These are phyloP conservation scores for Suhomyces kunorum DNA, from an alignment of 1,139 yeast genomes.

Conservation along the genomic window DNA sequence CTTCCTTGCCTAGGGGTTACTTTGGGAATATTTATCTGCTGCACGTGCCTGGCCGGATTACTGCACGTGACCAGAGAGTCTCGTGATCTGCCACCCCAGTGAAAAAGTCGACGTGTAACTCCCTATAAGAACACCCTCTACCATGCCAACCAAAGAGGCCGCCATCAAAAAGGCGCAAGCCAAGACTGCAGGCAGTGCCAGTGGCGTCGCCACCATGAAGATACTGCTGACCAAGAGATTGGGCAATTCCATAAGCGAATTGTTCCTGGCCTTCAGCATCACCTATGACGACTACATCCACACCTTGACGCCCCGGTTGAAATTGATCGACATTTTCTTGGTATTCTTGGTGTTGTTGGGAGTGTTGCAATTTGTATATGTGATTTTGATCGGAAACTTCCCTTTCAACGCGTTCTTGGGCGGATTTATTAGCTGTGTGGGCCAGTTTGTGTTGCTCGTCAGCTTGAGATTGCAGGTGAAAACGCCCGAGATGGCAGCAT, in stretches of 20 bases:
- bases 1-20: not conserved
- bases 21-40: not conserved
- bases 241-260: conserved; percentile 36
- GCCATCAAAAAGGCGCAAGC: conserved; percentile 27
- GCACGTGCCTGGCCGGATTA: not conserved
- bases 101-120: conserved; percentile 13
- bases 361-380: conserved; percentile 73
- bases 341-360: conserved; percentile 75
- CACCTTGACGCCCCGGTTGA: conserved; percentile 49
- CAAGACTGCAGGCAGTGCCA: conserved; percentile 9
- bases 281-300: conserved; percentile 50
- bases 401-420: conserved; percentile 97
- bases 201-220: conserved; percentile 4
- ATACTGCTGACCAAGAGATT: conserved; percentile 16
- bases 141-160: conserved; percentile 43
- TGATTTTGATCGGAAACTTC: conserved; percentile 77
- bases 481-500: conserved; percentile 10
- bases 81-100: not conserved
- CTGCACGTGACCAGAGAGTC: conserved; percentile 2
- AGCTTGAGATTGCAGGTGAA: conserved; percentile 70
- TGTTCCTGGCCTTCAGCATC: conserved; percentile 47
- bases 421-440: conserved; percentile 90
- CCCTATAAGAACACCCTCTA: not conserved
- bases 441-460: conserved; percentile 88
- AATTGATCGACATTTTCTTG: conserved; percentile 77